phyloP scores from a whole-genome alignment of 2,329 filamentous ascomycete species.

The Cadophora gregata region DNA sequence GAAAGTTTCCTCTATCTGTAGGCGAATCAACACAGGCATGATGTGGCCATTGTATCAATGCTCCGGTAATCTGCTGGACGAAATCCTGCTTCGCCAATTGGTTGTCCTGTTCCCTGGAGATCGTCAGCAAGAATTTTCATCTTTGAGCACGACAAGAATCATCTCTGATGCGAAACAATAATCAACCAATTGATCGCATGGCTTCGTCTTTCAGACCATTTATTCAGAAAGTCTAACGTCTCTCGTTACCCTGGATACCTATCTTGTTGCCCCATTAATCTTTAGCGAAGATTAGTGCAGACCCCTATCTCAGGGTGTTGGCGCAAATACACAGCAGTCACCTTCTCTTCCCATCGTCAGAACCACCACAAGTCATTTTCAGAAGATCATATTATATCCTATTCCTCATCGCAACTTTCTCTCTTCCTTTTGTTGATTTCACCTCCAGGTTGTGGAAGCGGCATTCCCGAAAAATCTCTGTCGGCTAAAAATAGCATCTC shows the following conservation, averaged over 20 bases:
- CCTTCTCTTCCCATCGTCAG: not conserved
- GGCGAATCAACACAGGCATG: too few relatives aligned
- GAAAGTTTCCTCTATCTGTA: too few relatives aligned
- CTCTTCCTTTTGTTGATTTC: not conserved
- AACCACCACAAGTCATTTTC: not conserved
- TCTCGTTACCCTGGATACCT: not conserved
- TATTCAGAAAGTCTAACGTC: too few relatives aligned
- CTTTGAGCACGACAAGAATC: too few relatives aligned
- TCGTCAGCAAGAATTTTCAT: too few relatives aligned
- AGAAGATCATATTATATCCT: not conserved
- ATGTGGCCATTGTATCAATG: too few relatives aligned
- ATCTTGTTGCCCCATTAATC: not conserved
- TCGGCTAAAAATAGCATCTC: conserved; percentile 13
- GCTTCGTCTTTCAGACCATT: too few relatives aligned
- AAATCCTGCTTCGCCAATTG: too few relatives aligned
- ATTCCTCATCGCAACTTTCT: not conserved
- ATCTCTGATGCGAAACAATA: too few relatives aligned
- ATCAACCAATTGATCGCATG: too few relatives aligned
- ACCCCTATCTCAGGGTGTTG: not conserved
- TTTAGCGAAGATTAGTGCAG: not conserved
- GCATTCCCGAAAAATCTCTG: not conserved
- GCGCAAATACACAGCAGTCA: not conserved
- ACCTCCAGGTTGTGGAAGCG: not conserved
- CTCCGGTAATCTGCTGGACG: too few relatives aligned
- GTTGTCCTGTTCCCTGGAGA: too few relatives aligned